These are phyloP conservation scores for Orychophragmus violaceus DNA, from an alignment of 345 rosid genomes.

Conservation along the genomic window DNA sequence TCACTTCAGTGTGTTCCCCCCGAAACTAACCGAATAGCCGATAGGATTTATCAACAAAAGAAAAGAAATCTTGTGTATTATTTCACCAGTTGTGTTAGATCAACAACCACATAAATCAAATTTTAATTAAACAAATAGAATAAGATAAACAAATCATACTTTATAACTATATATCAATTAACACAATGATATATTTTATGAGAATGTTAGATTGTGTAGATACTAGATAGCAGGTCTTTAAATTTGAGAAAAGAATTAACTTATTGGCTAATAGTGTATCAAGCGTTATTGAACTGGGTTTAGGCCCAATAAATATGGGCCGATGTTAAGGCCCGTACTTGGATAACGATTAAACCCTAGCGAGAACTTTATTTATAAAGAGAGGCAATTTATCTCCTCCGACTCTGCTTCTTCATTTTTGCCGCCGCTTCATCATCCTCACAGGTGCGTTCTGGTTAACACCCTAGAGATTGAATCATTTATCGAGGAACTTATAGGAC, in stretches of 20 bases:
- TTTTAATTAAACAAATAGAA: background rate
- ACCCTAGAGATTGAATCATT: background rate
- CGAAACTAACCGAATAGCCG: too few relatives aligned
- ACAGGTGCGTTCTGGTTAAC: background rate
- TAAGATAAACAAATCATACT: background rate
- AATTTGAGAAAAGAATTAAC: too few relatives aligned
- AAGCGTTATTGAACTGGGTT: background rate
- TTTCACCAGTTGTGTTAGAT: background rate
- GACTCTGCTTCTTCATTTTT: background rate
- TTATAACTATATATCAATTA: background rate
- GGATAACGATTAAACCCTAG: background rate
- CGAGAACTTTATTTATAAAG: background rate
- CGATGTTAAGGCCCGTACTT: background rate
- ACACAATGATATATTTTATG: too few relatives aligned
- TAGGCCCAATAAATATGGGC: background rate
- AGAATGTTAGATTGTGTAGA: too few relatives aligned
- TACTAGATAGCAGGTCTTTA: too few relatives aligned
- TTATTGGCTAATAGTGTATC: background rate
- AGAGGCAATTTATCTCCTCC: background rate
- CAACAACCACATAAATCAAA: background rate
- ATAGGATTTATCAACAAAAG: too few relatives aligned
- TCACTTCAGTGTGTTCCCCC: too few relatives aligned
- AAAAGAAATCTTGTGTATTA: too few relatives aligned
- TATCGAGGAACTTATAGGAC: background rate
- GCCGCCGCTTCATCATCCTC: background rate